Evolutionary conservation across 2,329 filamentous ascomycete species (phyloP).

Genomic region (Microsporum ferrugineum): DNA sequence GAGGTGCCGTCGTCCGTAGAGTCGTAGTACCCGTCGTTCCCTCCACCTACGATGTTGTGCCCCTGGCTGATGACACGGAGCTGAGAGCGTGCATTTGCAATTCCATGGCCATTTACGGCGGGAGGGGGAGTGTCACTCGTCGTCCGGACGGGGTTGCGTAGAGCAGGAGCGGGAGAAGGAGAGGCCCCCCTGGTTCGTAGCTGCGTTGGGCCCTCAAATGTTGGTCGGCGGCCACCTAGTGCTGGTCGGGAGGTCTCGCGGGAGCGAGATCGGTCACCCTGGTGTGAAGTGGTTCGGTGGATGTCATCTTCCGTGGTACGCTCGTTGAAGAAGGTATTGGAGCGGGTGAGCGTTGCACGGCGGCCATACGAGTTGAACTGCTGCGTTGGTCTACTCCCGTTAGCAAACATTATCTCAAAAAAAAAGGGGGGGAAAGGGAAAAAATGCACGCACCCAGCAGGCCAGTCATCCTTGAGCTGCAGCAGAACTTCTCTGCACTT

Average conservation of each 20-base stretch:
- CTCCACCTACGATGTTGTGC: constrained; percentile 18
- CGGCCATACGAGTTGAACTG: constrained; percentile 16
- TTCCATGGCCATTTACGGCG: constrained; percentile 7
- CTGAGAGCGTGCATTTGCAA: constrained; percentile 39
- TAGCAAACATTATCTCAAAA: not conserved
- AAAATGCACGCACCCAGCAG: constrained; percentile 41
- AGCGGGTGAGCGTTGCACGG: constrained; percentile 44
- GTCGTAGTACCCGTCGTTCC: constrained; percentile 40
- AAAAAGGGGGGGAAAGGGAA: not conserved
- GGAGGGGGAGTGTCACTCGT: constrained; percentile 43
- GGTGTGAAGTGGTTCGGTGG: constrained; percentile 39
- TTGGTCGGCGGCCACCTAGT: constrained; percentile 40
- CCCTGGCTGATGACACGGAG: constrained; percentile 32
- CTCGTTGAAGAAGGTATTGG: constrained; percentile 52
- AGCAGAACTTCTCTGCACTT: constrained; percentile 73
- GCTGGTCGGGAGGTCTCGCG: constrained; percentile 37
- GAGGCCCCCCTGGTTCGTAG: constrained; percentile 41
- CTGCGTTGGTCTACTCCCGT: constrained; percentile 14
- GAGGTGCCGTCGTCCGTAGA: constrained; percentile 41
- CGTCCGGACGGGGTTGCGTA: constrained; percentile 38
- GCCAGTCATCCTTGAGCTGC: constrained; percentile 58
- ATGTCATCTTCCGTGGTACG: constrained; percentile 44
- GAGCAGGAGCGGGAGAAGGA: constrained; percentile 27
- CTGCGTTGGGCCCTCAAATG: constrained; percentile 48
- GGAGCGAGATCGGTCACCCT: constrained; percentile 21